A percentile compares a stretch with the other conserved stretches of the same genome.
These are phyloP conservation scores for Fusarium subglutinans DNA, from an alignment of 2,329 filamentous ascomycete genomes.

Conservation along the genomic window DNA sequence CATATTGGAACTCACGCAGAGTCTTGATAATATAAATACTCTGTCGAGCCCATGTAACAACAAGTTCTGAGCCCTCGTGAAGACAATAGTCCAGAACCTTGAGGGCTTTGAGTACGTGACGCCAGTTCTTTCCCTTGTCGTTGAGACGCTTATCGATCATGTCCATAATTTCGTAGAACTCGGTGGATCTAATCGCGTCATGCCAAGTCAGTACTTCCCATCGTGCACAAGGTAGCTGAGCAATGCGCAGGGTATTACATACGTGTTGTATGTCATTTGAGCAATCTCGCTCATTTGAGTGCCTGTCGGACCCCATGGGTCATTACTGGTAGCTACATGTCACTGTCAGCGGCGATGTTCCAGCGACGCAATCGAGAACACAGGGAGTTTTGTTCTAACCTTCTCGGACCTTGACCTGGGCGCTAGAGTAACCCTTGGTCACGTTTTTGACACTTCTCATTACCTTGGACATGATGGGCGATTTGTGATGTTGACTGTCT, in stretches of 20 bases:
- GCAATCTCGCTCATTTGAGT: slow-evolving; percentile 99
- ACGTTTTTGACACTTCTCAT: slow-evolving; percentile 99
- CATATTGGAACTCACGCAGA: slow-evolving; percentile 93
- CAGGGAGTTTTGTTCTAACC: slow-evolving; percentile 65
- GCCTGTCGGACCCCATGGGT: slow-evolving; percentile 97
- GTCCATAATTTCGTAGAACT: slow-evolving; percentile 99
- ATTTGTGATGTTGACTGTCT: slow-evolving; percentile 18
- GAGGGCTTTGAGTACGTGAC: slow-evolving; percentile 95
- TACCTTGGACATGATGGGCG: slow-evolving; percentile 86
- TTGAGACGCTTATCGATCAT: slow-evolving; percentile 99
- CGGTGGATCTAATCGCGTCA: slow-evolving; percentile 73
- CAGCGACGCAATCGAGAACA: not conserved
- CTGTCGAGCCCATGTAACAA: slow-evolving; percentile 97
- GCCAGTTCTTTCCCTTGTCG: slow-evolving; percentile 99
- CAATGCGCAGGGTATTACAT: slow-evolving; percentile 51
- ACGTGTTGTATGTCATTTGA: slow-evolving; percentile 98
- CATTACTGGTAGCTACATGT: slow-evolving; percentile 91
- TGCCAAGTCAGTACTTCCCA: slow-evolving; percentile 29
- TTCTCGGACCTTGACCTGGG: slow-evolving; percentile 98
- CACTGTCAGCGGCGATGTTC: slow-evolving; percentile 30
- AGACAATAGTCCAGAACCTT: slow-evolving; percentile 98
- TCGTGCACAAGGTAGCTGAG: not conserved
- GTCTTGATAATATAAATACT: slow-evolving; percentile 99
- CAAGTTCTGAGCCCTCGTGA: slow-evolving; percentile 94
- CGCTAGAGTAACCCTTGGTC: slow-evolving; percentile 96